A percentile compares a stretch with the other conserved stretches of the same genome.
These are phyloP conservation scores for Xylaria sp. DNA, from an alignment of 2,329 filamentous ascomycete species.

Conservation along the genomic window DNA sequence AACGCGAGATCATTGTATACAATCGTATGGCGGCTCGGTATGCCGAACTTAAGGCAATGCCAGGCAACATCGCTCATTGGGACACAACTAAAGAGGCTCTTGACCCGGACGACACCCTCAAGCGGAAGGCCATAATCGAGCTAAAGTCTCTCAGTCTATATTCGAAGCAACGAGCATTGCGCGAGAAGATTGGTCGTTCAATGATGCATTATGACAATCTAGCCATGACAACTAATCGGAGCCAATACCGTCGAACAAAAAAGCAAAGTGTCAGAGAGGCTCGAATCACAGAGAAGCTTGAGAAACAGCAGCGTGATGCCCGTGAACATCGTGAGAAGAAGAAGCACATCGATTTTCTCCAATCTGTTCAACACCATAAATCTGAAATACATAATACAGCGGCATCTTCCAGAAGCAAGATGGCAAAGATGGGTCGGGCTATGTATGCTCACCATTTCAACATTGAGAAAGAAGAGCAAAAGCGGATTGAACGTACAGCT, in stretches of 20 bases:
- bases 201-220: conserved; percentile 97
- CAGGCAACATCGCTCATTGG: conserved; percentile 86
- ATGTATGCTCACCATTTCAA: conserved; percentile 92
- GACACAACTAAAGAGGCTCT: conserved; percentile 73
- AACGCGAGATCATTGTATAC: conserved; percentile 86
- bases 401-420: conserved; percentile 71
- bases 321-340: conserved; percentile 97
- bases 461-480: conserved; percentile 99
- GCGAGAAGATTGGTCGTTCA: conserved; percentile 85
- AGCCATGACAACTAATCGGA: conserved; percentile 94
- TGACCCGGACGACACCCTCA: conserved; percentile 79
- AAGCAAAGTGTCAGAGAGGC: conserved; percentile 96
- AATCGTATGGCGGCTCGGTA: conserved; percentile 88
- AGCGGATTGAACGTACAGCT: conserved; percentile 93
- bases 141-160: conserved; percentile 91
- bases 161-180: conserved; percentile 83
- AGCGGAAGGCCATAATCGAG: conserved; percentile 90
- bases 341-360: conserved; percentile 91
- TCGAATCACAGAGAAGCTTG: conserved; percentile 95
- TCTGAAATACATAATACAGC: conserved; percentile 75
- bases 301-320: conserved; percentile 97
- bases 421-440: conserved; percentile 84
- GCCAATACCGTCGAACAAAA: conserved; percentile 91
- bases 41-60: conserved; percentile 79
- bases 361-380: conserved; percentile 82